Base-by-base conservation (phyloP, 495 filamentous ascomycete species). In the Lasiosphaeria miniovina region DNA sequence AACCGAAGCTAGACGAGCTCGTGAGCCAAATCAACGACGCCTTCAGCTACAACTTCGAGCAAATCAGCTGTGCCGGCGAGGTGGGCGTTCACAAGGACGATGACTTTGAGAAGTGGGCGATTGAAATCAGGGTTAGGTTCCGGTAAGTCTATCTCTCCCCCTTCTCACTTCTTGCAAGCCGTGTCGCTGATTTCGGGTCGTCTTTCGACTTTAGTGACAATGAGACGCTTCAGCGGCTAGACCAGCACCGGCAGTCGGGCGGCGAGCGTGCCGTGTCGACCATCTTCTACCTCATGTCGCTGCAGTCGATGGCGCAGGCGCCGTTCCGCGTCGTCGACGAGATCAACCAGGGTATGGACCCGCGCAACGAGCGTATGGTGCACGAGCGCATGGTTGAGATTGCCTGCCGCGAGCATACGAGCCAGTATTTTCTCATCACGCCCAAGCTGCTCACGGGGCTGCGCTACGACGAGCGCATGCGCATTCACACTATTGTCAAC, bases 311-410 rank as follows among this genome's bases (percentile, higher is more conserved):
- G 64, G 93, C 94, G 4, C 90, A 90, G 62, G 89, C 91, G 3
- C 94, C 94, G n/a, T 99, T 99, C 86, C 92, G 94, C 55, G 94
- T 98, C 45, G 94, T 99, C 56, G 94, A 98, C 75, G 94, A 98
- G 75, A 98, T 98, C 77, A 98, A 98, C 67, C 94, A 98, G 77
- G 94, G 94, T 61, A 98, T 98, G 94, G 94, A 98, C 74, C 93
- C 95, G 31, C 85, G 95, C 49, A 98, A 98, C 74, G 94, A 98
- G 76, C 86, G 94, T 48, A 92, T 97, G 82, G 95, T 98, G 11
- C 94, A 99, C 74, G 90, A 91, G 66, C 88, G 95, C 54, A 90
- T 99, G 87, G 92, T 97, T 2, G 90, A 93, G 68, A 94, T 96
- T 69, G 93, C 93, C 48, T 96, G 93, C 64, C 79, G 81, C 63